Percentiles rank a stretch among this genome's conserved stretches.
Conservation (phyloP, 169 alveolate species). For the Cyclospora cayetanensis region DNA sequence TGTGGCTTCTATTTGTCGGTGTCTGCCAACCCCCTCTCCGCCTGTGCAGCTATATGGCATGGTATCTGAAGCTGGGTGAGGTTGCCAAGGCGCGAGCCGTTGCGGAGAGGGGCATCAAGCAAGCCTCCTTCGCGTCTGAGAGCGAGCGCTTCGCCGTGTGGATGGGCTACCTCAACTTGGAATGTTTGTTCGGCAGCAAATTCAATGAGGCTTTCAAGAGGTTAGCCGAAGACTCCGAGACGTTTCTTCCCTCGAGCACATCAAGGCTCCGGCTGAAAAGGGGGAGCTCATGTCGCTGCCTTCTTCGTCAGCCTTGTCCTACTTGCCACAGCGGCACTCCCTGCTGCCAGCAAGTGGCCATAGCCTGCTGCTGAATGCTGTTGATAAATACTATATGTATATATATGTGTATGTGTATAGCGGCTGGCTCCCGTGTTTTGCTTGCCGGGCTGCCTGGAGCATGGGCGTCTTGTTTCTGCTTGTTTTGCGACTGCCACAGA, state of each 20-base stretch:
- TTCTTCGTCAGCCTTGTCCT: not conserved
- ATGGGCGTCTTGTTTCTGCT: not conserved
- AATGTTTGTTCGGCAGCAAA: constrained; percentile 76
- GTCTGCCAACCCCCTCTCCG: no score
- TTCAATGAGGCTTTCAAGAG: constrained; percentile 39
- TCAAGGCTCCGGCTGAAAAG: no score
- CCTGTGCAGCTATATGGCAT: constrained; percentile 81
- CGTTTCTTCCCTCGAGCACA: not conserved
- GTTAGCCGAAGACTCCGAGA: not conserved
- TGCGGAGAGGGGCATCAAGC: constrained; percentile 81
- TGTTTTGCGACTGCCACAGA: not conserved
- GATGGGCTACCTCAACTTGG: constrained; percentile 82
- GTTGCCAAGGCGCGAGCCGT: constrained; percentile 77
- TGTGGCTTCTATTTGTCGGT: not conserved
- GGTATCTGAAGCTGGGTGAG: constrained; percentile 76
- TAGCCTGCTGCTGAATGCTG: not conserved
- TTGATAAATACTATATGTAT: not conserved
- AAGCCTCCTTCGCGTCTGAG: constrained; percentile 74
- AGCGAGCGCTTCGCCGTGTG: constrained; percentile 79
- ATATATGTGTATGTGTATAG: no score
- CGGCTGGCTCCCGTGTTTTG: no score
- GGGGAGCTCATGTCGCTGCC: no score
- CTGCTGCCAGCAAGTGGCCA: not conserved
- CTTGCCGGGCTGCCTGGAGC: not conserved
- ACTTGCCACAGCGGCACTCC: not conserved